phyloP scores from a whole-genome alignment of 768 basidiomycete species.

The Tylopilus subfusipes region DNA sequence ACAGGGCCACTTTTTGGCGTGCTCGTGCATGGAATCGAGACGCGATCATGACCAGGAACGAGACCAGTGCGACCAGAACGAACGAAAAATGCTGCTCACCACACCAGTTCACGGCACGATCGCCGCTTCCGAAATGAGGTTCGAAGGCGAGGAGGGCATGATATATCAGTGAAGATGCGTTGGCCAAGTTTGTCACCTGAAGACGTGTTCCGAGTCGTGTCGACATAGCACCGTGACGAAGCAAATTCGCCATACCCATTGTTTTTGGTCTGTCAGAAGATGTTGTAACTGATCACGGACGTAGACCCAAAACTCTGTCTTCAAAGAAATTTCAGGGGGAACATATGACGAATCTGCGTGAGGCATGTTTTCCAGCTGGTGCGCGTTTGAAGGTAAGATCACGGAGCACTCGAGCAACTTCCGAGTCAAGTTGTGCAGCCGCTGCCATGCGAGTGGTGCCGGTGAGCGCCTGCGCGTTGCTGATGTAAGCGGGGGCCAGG shows the following conservation, averaged over 20 bases:
- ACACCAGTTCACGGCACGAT: conserved; percentile 86
- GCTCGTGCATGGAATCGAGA: not conserved
- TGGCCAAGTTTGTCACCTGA: conserved; percentile 84
- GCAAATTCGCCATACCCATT: conserved; percentile 60
- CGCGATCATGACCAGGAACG: not conserved
- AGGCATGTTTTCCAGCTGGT: conserved; percentile 51
- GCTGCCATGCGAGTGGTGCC: too few relatives aligned
- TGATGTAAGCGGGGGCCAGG: conserved; percentile 17
- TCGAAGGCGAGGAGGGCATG: conserved; percentile 69
- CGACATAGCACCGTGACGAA: conserved; percentile 1
- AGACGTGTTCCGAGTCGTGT: not conserved
- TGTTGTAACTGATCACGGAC: conserved; percentile 58
- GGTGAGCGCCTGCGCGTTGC: too few relatives aligned
- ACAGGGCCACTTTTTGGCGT: too few relatives aligned
- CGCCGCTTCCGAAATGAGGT: conserved; percentile 54
- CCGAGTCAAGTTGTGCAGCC: too few relatives aligned
- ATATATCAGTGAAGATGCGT: conserved; percentile 78
- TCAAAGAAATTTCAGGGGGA: conserved; percentile 66
- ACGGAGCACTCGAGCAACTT: too few relatives aligned
- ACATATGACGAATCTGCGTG: conserved; percentile 80
- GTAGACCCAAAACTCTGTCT: conserved; percentile 78
- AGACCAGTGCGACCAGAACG: not conserved
- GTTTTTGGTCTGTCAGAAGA: conserved; percentile 63
- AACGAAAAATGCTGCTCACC: conserved; percentile 51
- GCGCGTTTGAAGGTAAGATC: too few relatives aligned